Base-by-base conservation (phyloP, 2,329 filamentous ascomycete species). In the Spiromastix sp. region DNA sequence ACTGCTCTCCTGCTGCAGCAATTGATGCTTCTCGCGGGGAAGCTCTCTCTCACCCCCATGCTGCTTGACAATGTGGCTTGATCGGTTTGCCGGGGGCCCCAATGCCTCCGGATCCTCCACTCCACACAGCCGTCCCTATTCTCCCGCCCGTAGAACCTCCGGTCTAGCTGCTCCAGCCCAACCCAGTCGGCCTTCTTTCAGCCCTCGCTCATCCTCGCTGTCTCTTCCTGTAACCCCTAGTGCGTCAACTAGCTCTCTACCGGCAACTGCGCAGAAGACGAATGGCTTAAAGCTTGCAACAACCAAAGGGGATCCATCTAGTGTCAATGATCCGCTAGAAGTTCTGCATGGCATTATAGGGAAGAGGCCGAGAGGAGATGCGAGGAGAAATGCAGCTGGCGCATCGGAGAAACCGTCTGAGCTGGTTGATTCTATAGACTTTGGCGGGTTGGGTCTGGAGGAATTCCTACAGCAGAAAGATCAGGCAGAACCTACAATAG, bases 21-120 rank as follows among this genome's bases (percentile, higher is more conserved):
- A 15, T 5, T 9, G 27, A 11, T n/a, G 16, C 10, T 9, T 11
- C 27, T 4, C 2, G 13, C 32, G n/a, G 9, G 11, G n/a, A 9
- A 20, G 30, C 16, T 21, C 30, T 20, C 3, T 25, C 22, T 12
- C n/a, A n/a, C n/a, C n/a, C n/a, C n/a, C 18, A 20, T 38, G 36
- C 37, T 32, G 31, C 35, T 34, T 37, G 30, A 60, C 37, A 32
- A 93, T 93, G 85, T 94, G 86, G 86, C 77, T 93, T 54, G 86
- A 94, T 66, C 81, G 86, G 57, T 77, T 93, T 46, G 79, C 81
- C 45, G 77, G 72, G 49, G 79, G 81, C 59, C 72, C 78, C 38
- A 77, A 74, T 56, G 66, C 75, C 60, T 68, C 74, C 38, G 70
- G 73, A 43, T 75, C 76, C 39, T 73, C 77, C 37, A 68, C 76